Evolutionary conservation across 805 yeast genomes (phyloP), one percentile per base, ranked within the genome.

Genomic region (Sungouiella blattae): DNA sequence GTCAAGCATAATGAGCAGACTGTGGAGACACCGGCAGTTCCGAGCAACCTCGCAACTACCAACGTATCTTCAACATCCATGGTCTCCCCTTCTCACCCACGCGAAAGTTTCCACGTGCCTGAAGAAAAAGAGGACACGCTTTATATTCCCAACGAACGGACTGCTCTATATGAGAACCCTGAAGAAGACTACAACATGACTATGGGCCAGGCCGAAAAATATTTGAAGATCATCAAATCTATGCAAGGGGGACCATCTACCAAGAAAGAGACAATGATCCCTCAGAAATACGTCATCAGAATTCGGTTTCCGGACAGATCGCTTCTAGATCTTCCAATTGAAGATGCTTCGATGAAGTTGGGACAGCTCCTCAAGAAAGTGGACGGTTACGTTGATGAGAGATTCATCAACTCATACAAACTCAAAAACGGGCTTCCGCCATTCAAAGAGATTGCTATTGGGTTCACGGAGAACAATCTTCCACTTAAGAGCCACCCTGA

Each of bases 101-200:
- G 22, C 8, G 22, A 20, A 9, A 20, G 8, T 9, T 20, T 20
- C 22, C 22, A 9, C 9, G 30, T 43, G 22, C 41, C 38, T 3
- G 36, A 11, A 13, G 44, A 39, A 12, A 28, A 16, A 4, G 25
- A 35, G 7, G 51, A 47, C 27, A 43, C 48, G 8, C 35, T 40
- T 6, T 47, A 47, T 15, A 30, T 37, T 2, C 47, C 51, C 6
- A 35, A 29, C 28, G 25, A 23, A 6, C 25, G 33, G 16, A 29
- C 34, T 9, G 18, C 18, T 8, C 7, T 39, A 1, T 67, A 65
- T 36, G 69, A 66, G 15, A 67, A 67, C 39, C 71, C 71, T 3
- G 71, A 65, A 12, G 62, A 57, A 24, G 72, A 67, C 41, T 67
- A 67, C 45, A 58, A 62, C 15, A 47, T 67, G 57, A 63, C 70